A percentile compares a stretch with the other conserved stretches of the same genome.
Conservation (phyloP, 1,284 basidiomycete species). For the Cryptococcus maquisensis region DNA sequence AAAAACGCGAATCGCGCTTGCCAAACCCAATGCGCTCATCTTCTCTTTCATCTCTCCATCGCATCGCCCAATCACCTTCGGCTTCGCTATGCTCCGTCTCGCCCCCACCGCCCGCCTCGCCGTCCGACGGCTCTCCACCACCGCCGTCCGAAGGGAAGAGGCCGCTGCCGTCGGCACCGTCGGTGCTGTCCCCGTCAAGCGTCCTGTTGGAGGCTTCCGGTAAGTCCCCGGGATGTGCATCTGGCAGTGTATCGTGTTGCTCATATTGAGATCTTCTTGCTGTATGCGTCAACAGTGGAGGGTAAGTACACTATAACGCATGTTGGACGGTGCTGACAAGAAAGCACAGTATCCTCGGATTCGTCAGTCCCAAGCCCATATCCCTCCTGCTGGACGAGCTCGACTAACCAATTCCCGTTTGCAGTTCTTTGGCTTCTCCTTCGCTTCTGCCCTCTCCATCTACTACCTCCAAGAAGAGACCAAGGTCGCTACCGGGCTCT, state of each 20-base stretch:
- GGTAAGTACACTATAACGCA: conserved; percentile 12
- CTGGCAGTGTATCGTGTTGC: not conserved
- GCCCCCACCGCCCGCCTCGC: conserved; percentile 9
- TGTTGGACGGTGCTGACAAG: not conserved
- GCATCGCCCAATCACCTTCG: too few species aligned
- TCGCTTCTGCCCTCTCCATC: conserved; percentile 69
- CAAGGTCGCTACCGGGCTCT: conserved; percentile 72
- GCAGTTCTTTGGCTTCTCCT: conserved; percentile 68
- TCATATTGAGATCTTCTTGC: not conserved
- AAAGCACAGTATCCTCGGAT: conserved; percentile 68
- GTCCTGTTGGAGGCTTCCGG: conserved; percentile 74
- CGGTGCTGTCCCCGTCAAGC: conserved; percentile 55
- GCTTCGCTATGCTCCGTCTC: conserved; percentile 4
- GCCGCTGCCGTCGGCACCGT: conserved; percentile 31
- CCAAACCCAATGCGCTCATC: not conserved
- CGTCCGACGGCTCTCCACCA: conserved; percentile 47
- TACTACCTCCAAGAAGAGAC: conserved; percentile 87
- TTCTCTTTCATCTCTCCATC: not conserved
- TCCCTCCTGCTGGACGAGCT: not conserved
- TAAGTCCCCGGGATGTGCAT: conserved; percentile 18
- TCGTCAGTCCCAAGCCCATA: conserved; percentile 52
- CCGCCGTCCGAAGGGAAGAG: conserved; percentile 53
- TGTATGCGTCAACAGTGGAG: conserved; percentile 10
- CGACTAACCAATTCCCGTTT: not conserved
- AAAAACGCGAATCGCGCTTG: not conserved